Percentiles rank a stretch among this genome's conserved stretches.
Conservation (phyloP, 345 rosid species). For the Combretum micranthum region DNA sequence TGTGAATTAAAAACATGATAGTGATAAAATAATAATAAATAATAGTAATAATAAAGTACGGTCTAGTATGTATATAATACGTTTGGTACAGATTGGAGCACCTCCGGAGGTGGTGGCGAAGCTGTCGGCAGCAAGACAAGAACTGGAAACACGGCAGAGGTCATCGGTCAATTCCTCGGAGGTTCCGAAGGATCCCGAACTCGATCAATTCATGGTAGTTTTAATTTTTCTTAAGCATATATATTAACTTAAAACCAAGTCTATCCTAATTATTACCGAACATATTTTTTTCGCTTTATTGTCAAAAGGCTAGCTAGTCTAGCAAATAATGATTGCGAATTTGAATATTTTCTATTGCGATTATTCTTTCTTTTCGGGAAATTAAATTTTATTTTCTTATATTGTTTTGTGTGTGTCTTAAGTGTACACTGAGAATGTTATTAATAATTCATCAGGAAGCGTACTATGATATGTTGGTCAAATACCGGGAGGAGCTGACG, state of each 20-base stretch:
- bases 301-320: too few relatives aligned
- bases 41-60: too few relatives aligned
- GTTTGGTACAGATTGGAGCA: conserved; percentile 67
- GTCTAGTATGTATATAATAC: too few relatives aligned
- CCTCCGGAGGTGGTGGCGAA: conserved; percentile 77
- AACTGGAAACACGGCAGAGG: conserved; percentile 66
- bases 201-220: conserved; percentile 96
- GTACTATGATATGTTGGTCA: conserved; percentile 88
- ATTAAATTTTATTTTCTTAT: too few relatives aligned
- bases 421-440: neutral
- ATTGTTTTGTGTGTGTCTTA: too few relatives aligned
- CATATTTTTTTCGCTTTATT: neutral
- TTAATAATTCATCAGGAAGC: conserved; percentile 55
- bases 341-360: too few relatives aligned
- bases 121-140: conserved; percentile 65
- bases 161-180: conserved; percentile 31
- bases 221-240: neutral
- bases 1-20: too few relatives aligned
- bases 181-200: conserved; percentile 72
- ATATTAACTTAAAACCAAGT: neutral
- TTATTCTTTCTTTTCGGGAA: too few relatives aligned
- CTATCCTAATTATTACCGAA: neutral
- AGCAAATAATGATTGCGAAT: too few relatives aligned
- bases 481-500: conserved; percentile 85
- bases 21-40: too few relatives aligned